Evolutionary conservation across 2,329 filamentous ascomycete species (phyloP), one percentile per base, ranked within the genome.

Genomic region (Hypomyces perniciosus): DNA sequence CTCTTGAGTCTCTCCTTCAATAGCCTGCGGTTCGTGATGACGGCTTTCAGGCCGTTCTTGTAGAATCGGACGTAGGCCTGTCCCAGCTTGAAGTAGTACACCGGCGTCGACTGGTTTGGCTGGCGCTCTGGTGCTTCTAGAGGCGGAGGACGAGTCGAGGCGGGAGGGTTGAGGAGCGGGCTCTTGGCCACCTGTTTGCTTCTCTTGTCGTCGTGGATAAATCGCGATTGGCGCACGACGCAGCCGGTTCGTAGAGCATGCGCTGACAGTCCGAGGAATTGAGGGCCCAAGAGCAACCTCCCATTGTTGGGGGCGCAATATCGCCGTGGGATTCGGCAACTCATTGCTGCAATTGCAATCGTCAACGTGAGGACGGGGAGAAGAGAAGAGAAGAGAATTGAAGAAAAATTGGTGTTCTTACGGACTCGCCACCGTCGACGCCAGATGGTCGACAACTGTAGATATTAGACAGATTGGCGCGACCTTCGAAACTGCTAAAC

Each of bases 51-150:
- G 13, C 91, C 92, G 1, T 81, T 78, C 70, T 93, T 95, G 81
- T 96, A 97, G 78, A 97, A 97, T 34, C 69, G 69, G 8, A 86
- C 67, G 68, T 95, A 96, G 46, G 86, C 82, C 65, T 86, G 86
- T 55, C 89, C 92, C 29, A 84, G 71, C 40, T 70, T 65, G 61
- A 80, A 79, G 55, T 81, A 73, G 70, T 87, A 80, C 43, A 57
- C 59, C 6, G 61, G 58, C 2, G 57, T 55, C 12, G 65, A 69
- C 20, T 64, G 57, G 13, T 61, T 61, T 35, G 67, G 61, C 50
- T 68, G 67, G 48, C 81, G 77, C 5, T 67, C 64, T 6, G 88
- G 88, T 2, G 88, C 72, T 40, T 74, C 66, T 55, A 96, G 76
- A 0, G 79, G 75, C 1, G 88, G 82, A 0, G 91, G 87, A 26